Conservation (phyloP, 2,329 filamentous ascomycete genomes). For the Elsinoe australis region DNA sequence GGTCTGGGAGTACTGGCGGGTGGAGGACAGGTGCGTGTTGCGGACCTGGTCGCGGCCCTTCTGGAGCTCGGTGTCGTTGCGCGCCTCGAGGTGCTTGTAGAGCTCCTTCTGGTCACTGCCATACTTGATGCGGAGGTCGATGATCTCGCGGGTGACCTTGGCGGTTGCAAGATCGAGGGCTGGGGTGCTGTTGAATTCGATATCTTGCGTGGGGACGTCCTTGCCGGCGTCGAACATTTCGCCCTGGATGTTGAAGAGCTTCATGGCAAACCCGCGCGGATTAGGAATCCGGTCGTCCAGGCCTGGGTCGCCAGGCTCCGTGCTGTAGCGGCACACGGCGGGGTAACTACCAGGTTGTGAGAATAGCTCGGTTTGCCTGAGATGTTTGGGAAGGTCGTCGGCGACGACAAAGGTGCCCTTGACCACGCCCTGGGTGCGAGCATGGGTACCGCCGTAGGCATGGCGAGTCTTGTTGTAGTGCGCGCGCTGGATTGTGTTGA, state of each 20-base stretch:
- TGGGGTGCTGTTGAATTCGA: slow-evolving; percentile 45
- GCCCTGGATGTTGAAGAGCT: slow-evolving; percentile 43
- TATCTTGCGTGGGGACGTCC: slow-evolving; percentile 36
- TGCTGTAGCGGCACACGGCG: slow-evolving; percentile 34
- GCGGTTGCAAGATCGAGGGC: slow-evolving; percentile 42
- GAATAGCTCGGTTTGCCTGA: slow-evolving; percentile 38
- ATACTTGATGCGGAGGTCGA: slow-evolving; percentile 36
- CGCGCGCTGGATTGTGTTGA: slow-evolving; percentile 40
- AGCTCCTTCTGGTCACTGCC: slow-evolving; percentile 34
- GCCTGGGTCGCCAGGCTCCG: slow-evolving; percentile 34
- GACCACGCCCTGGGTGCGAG: slow-evolving; percentile 42
- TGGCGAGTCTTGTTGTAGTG: slow-evolving; percentile 39
- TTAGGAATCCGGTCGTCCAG: slow-evolving; percentile 39
- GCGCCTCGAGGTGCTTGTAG: slow-evolving; percentile 36
- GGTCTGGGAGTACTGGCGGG: slow-evolving; percentile 40
- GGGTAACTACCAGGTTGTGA: slow-evolving; percentile 29
- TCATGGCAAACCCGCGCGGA: slow-evolving; percentile 44
- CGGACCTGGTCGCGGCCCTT: slow-evolving; percentile 34
- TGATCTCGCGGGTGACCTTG: slow-evolving; percentile 40
- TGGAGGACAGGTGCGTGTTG: slow-evolving; percentile 36
- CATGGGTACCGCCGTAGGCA: slow-evolving; percentile 38
- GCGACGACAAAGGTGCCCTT: slow-evolving; percentile 41
- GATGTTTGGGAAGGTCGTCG: slow-evolving; percentile 37
- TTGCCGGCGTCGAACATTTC: slow-evolving; percentile 36
- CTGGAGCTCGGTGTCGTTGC: slow-evolving; percentile 35